Evolutionary conservation across 306 rosid species (phyloP), one percentile per base, ranked within the genome.

Genomic region (Gastrolobium villosum): DNA sequence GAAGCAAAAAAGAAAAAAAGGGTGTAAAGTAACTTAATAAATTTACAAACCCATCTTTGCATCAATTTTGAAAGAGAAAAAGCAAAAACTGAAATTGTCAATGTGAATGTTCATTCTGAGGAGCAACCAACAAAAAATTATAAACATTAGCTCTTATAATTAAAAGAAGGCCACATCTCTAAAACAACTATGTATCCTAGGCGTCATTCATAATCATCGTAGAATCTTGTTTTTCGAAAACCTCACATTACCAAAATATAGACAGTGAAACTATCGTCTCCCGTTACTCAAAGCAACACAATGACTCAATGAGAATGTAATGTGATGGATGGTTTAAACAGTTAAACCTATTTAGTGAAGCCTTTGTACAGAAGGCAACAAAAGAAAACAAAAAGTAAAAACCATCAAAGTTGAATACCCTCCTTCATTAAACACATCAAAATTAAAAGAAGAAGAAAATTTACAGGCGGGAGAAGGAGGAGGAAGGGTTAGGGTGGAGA

Each of bases 401-500:
- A 37, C 5, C 3, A 70, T 3, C 6, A 62, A 67, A 10, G 35
- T 54, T 6, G 4, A 32, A 28, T 4, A 30, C 1, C 36, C 6
- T n/a, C n/a, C n/a, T 2, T 40, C 45, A 36, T 44, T 15, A 5
- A 67, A 28, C 46, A 45, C 49, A n/a, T n/a, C n/a, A n/a, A 54
- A 60, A 20, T 2, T 64, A 68, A 8, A 39, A 8, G 14, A 76
- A 49, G 13, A 28, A 61, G 15, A 52, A 49, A 66, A 75, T 77
- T 82, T 62, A 89, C 98, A 44, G n/a, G 62, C 80, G 85, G 31
- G 74, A 13, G 41, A 81, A 77, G 35, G 88, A 79, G 41, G 82
- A 76, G 37, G 88, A 74, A 72, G 93, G 66, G 30, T 81, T 45
- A 10, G 88, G 88, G 53, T 55, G 78, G n/a, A 91, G 84, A 77